Percentiles rank a stretch among this genome's conserved stretches.
These are phyloP conservation scores for Phytopythium oedochilum DNA, from an alignment of 352 stramenopile genomes.

Conservation along the genomic window DNA sequence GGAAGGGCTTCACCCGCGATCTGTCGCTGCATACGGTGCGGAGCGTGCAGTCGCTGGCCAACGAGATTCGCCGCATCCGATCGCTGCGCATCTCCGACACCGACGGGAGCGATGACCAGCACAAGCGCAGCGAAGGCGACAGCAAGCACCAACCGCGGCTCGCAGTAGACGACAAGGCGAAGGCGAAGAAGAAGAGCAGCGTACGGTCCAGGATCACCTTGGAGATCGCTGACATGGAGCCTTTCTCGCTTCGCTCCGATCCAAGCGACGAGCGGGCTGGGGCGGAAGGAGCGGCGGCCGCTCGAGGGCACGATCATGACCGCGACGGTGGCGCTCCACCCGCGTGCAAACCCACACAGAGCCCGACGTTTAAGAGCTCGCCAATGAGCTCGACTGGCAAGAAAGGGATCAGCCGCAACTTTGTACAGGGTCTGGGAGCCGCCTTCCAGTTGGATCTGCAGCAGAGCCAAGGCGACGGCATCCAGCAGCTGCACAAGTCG, in stretches of 20 bases:
- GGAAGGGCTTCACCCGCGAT: slow-evolving; percentile 26
- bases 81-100: slow-evolving; percentile 27
- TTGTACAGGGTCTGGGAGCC: slow-evolving; percentile 52
- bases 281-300: neutral
- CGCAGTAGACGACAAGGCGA: slow-evolving; percentile 12
- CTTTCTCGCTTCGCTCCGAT: slow-evolving; percentile 1
- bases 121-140: slow-evolving; percentile 19
- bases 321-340: slow-evolving; percentile 7
- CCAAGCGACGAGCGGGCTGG: slow-evolving; percentile 13
- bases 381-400: slow-evolving; percentile 41
- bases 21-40: slow-evolving; percentile 51
- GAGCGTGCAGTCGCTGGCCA: slow-evolving; percentile 78
- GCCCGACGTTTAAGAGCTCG: slow-evolving; percentile 40
- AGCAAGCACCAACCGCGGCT: neutral
- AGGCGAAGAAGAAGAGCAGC: slow-evolving; percentile 52
- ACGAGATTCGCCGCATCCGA: slow-evolving; percentile 73
- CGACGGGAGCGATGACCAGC: neutral
- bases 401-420: slow-evolving; percentile 68
- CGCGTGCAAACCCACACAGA: slow-evolving; percentile 33
- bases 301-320: neutral
- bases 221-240: slow-evolving; percentile 52
- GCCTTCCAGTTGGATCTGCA: slow-evolving; percentile 77
- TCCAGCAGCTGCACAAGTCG: slow-evolving; percentile 58
- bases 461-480: slow-evolving; percentile 17
- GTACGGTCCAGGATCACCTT: slow-evolving; percentile 60